Base-by-base conservation (phyloP, 1,284 basidiomycete genomes). In the Sporisorium graminicola region DNA sequence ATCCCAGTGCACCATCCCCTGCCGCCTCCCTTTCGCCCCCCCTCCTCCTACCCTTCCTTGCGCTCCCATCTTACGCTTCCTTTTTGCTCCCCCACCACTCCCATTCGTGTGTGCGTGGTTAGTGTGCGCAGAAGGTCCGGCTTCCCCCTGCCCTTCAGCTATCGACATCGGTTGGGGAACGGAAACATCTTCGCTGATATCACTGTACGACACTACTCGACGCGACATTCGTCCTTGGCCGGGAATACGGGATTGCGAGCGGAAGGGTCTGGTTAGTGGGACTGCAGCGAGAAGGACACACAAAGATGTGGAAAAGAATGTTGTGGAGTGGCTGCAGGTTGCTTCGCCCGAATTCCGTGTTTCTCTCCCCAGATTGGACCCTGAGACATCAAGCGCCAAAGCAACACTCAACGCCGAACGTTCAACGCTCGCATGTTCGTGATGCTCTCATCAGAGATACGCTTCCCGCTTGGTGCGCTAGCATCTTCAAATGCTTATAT, bases 201-300 rank as follows among this genome's bases (percentile, higher is more conserved):
- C 71, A 42, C 58, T 56, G 40, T 74, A 74, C 22, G 71, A 74
- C 0, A 74, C 58, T 12, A 74, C 10, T n/a, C 51, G 31, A 14
- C 71, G 50, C 0, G 65, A 67, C 71, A 74, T 74, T 8, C 7
- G 37, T 12, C 9, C 14, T n/a, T 9, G 40, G 10, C 8, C 18
- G n/a, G 20, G 14, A 16, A 20, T 43, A 3, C 4, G 40, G 7
- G 16, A 18, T n/a, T 40, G 40, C 9, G n/a, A 8, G n/a, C 8
- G n/a, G 40, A 20, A 20, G 2, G 6, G n/a, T 5, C 8, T 16
- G 40, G 5, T 4, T 18, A 18, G 14, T n/a, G 8, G 8, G 37
- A 18, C 2, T 18, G 13, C 35, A 3, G 7, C 13, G 16, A 40
- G 37, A 43, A 20, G 40, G n/a, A 43, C 20, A 7, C 8, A 20